Evolutionary conservation across 1,284 basidiomycete genomes (phyloP), one percentile per base, ranked within the genome.

Genomic region (Austroboletus novae-zelandiae): DNA sequence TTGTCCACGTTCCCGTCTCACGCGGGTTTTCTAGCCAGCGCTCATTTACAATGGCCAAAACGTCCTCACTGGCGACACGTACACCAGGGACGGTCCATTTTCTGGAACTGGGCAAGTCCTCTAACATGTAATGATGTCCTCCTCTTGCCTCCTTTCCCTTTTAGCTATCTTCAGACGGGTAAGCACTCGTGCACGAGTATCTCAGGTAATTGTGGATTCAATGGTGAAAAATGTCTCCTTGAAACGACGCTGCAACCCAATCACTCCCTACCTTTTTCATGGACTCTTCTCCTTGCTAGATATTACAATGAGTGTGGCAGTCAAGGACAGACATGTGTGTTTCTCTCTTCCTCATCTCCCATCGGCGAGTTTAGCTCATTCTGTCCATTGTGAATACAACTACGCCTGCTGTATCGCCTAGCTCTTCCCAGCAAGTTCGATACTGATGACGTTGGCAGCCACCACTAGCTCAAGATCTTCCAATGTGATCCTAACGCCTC

Each of bases 171-270:
- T 37, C 67, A 68, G 48, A 59, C 62, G 1, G 64, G 65, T 64
- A 34, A 49, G 67, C 18, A 15, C n/a, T 39, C 32, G 15, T 45
- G n/a, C 34, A 43, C 14, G 7, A 36, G 14, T n/a, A 14, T 15
- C 23, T 57, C 32, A 70, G 66, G 61, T 40, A 4, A 10, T 7
- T 78, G 76, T 51, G 40, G 47, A 5, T 52, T 61, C 51, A 78
- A 78, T 46, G 77, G 74, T 37, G 76, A 78, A 56, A 47, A 63
- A 3, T 78, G 77, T 46, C 57, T 74, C 29, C 10, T 78, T 23
- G 76, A 78, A 60, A 72, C 65, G 63, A 77, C 72, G 29, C 62
- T 78, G 35, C 9, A 43, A n/a, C 15, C 11, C 5, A 7, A 47
- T 51, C 20, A 0, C 5, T n/a, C 27, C 11, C 2, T 20, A 5